phyloP scores from a whole-genome alignment of 2,329 filamentous ascomycete genomes.

The Cryphonectria japonica region DNA sequence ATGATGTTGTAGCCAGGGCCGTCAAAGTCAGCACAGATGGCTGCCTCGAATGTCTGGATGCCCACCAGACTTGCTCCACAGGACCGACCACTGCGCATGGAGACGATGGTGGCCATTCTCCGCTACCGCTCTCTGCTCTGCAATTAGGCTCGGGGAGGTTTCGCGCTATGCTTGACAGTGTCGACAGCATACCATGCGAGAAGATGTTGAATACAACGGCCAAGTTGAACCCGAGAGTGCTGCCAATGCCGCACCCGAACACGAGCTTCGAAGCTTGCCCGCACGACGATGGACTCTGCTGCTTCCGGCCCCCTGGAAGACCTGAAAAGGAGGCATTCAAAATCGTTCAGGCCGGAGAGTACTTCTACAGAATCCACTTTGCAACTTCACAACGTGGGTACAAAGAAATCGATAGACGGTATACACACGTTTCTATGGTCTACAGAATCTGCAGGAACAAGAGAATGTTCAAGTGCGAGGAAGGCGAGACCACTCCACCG shows the following conservation, averaged over 20 bases:
- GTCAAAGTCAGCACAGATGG: constrained; percentile 18
- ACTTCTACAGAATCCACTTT: constrained; percentile 23
- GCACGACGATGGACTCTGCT: constrained; percentile 22
- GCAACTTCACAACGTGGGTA: background rate
- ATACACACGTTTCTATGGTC: background rate
- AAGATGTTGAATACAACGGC: background rate
- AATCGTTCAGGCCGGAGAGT: background rate
- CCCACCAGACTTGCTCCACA: background rate
- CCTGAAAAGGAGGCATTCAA: constrained; percentile 15
- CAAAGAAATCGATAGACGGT: background rate
- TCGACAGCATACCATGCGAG: constrained; percentile 15
- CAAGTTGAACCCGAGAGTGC: background rate
- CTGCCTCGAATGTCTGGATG: constrained; percentile 19
- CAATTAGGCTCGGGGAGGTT: background rate
- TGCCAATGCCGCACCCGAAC: constrained; percentile 12
- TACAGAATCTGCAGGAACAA: constrained; percentile 14
- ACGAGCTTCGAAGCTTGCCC: constrained; percentile 17
- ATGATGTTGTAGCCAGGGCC: background rate
- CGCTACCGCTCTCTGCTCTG: background rate
- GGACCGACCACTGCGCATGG: background rate
- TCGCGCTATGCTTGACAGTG: background rate
- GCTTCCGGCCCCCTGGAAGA: constrained; percentile 4
- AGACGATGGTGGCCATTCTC: background rate
- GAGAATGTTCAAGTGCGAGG: background rate
- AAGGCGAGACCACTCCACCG: background rate